Percentiles rank a stretch among this genome's conserved stretches.
phyloP scores from a whole-genome alignment of 2,329 filamentous ascomycete species.

The Iodosphaeria phyllophila region DNA sequence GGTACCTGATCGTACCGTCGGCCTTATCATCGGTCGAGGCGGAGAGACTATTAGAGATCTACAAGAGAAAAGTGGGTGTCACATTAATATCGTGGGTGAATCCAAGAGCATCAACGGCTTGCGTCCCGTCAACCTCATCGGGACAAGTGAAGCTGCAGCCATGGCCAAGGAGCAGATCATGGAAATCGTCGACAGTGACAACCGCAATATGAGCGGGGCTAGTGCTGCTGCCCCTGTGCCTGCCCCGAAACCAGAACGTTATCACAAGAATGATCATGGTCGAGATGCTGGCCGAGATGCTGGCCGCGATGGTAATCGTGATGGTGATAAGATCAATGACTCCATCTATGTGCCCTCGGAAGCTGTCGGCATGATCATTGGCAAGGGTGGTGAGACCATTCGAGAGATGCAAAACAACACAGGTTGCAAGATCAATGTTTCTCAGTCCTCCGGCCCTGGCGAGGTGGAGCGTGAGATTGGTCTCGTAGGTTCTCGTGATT shows the following conservation, averaged over 20 bases:
- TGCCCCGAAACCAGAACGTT: conserved; percentile 11
- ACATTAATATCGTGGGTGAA: conserved; percentile 88
- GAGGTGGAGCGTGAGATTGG: conserved; percentile 77
- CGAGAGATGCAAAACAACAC: conserved; percentile 80
- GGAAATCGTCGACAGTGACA: conserved; percentile 88
- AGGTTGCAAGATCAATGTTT: conserved; percentile 89
- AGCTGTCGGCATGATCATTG: conserved; percentile 90
- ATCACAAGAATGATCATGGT: conserved; percentile 17
- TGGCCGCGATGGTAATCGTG: conserved; percentile 10
- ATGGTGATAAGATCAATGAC: conserved; percentile 56
- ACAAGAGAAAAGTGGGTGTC: conserved; percentile 81
- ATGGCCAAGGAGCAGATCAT: conserved; percentile 75
- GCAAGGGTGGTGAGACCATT: conserved; percentile 85
- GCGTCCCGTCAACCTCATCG: conserved; percentile 79
- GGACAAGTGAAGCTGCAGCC: conserved; percentile 52
- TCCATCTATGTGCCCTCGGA: conserved; percentile 75
- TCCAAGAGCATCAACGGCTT: conserved; percentile 84
- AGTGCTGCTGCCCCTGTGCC: conserved; percentile 16
- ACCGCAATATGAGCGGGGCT: conserved; percentile 25
- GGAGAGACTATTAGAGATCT: conserved; percentile 86
- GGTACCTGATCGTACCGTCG: conserved; percentile 85
- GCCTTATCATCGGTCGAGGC: conserved; percentile 81
- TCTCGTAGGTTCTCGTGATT: conserved; percentile 57
- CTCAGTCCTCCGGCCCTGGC: conserved; percentile 56
- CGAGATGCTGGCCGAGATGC: conserved; percentile 19